Percentiles rank a stretch among this genome's conserved stretches.
Evolutionary conservation across 2,329 filamentous ascomycete genomes (phyloP).

Genomic region (Metarhizium robertsii): DNA sequence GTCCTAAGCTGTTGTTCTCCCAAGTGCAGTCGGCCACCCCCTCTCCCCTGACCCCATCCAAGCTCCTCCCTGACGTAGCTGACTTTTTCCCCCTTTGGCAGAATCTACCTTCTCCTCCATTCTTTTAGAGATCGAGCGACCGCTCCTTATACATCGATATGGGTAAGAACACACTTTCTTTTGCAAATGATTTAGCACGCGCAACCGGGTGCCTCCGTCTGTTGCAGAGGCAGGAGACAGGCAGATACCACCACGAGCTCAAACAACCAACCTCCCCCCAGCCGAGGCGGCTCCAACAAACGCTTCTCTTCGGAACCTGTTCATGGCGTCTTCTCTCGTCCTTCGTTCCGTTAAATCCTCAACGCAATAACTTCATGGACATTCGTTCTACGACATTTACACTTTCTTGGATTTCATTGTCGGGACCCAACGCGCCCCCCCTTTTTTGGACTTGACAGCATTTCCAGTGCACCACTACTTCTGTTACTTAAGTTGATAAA

Average conservation of each 20-base stretch:
- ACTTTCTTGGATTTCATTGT: conserved; percentile 31
- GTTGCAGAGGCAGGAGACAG: conserved; percentile 14
- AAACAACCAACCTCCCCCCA: conserved; percentile 6
- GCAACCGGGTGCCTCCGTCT: not conserved
- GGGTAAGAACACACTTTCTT: conserved; percentile 29
- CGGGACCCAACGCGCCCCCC: conserved; percentile 5
- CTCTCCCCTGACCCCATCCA: conserved; percentile 2
- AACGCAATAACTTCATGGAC: conserved; percentile 21
- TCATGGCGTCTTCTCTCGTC: conserved; percentile 8
- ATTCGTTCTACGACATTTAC: conserved; percentile 34
- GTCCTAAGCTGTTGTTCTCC: not conserved
- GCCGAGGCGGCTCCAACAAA: conserved; percentile 4
- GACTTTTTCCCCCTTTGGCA: not conserved
- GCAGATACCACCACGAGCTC: conserved; percentile 12
- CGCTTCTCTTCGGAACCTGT: conserved; percentile 3
- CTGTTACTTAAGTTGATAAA: not conserved
- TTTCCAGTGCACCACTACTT: conserved; percentile 14
- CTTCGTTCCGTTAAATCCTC: not conserved
- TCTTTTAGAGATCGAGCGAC: conserved; percentile 18
- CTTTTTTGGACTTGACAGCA: conserved; percentile 22
- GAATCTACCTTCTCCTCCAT: conserved; percentile 14
- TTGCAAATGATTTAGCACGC: not conserved
- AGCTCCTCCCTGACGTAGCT: conserved; percentile 13
- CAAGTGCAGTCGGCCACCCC: not conserved
- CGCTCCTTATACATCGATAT: conserved; percentile 31